Conservation (phyloP, 2,329 filamentous ascomycete genomes). For the Aspergillus ruber region DNA sequence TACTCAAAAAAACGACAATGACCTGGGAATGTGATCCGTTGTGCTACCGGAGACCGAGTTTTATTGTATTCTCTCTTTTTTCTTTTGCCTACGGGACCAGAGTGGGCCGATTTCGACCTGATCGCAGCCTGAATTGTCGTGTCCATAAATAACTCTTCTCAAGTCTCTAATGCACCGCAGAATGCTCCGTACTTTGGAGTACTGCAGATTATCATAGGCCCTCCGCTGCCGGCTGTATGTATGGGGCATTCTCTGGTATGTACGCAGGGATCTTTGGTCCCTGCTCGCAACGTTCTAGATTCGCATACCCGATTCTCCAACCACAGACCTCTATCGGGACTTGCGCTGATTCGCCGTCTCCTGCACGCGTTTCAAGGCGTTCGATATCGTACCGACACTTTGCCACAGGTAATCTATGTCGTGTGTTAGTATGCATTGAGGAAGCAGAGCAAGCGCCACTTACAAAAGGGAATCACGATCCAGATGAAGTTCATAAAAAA, state of each 20-base stretch:
- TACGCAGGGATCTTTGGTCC: not conserved
- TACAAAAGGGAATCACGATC: slow-evolving; percentile 56
- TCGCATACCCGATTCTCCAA: not conserved
- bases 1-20: not conserved
- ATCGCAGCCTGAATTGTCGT: not conserved
- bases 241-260: no score
- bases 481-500: slow-evolving; percentile 61
- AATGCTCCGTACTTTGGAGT: no score
- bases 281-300: not conserved
- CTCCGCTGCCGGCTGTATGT: no score
- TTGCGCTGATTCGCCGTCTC: slow-evolving; percentile 17
- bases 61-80: not conserved
- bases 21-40: no score
- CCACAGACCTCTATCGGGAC: slow-evolving; percentile 12
- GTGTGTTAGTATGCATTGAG: not conserved
- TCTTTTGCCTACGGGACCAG: not conserved
- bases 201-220: no score
- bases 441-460: slow-evolving; percentile 21
- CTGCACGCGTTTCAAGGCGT: slow-evolving; percentile 20
- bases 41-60: not conserved
- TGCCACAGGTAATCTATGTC: slow-evolving; percentile 24
- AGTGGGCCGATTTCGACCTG: not conserved
- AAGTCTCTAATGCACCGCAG: no score
- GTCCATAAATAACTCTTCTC: not conserved
- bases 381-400: slow-evolving; percentile 25